These are phyloP conservation scores for Stentor coeruleus DNA, from an alignment of 73 alveolate species.

Conservation along the genomic window DNA sequence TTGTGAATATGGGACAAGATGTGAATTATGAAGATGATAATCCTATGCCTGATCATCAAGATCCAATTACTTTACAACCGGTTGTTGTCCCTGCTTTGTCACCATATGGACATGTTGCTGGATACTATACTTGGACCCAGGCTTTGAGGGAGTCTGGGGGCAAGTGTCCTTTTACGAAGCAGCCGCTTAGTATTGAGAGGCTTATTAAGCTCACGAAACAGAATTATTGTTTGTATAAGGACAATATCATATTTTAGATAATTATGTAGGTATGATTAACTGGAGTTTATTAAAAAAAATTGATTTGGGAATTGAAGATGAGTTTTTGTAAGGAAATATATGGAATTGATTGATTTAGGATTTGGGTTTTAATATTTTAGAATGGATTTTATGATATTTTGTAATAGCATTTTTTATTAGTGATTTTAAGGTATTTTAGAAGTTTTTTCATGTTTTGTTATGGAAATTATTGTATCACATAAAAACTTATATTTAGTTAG, in stretches of 20 bases:
- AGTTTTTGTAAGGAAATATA: too few species aligned
- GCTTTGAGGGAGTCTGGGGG: neutral
- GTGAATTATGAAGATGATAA: neutral
- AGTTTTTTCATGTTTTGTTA: too few species aligned
- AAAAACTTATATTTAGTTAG: too few species aligned
- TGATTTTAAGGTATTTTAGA: too few species aligned
- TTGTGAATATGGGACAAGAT: neutral
- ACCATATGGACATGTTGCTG: constrained; percentile 15
- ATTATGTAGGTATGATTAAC: too few species aligned
- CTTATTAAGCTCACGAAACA: neutral
- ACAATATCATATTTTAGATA: neutral
- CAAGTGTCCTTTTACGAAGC: neutral
- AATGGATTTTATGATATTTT: too few species aligned
- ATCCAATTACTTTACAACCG: neutral
- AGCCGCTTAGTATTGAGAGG: neutral
- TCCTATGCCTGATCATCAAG: neutral
- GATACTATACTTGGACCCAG: neutral
- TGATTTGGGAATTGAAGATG: too few species aligned
- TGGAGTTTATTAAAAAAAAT: too few species aligned
- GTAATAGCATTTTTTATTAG: too few species aligned
- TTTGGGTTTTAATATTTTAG: too few species aligned
- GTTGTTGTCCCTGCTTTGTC: constrained; percentile 3
- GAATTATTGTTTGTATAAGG: neutral
- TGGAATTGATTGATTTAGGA: too few species aligned
- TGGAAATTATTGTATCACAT: too few species aligned